Evolutionary conservation across 2,329 filamentous ascomycete genomes (phyloP).

Genomic region (Pseudogymnoascus sp.): DNA sequence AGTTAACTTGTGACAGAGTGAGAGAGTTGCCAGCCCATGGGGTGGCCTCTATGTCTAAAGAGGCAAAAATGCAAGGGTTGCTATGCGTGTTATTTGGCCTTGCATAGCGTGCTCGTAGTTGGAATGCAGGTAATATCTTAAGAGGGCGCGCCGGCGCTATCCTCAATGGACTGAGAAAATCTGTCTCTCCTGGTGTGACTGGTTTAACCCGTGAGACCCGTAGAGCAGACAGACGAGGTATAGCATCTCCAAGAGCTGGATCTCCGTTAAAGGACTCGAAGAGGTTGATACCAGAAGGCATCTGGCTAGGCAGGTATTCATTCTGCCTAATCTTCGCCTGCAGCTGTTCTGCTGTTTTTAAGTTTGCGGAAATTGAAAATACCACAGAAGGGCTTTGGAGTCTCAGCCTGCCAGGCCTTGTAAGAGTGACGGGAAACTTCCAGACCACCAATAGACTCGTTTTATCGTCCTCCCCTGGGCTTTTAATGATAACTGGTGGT

Average conservation of each 20-base stretch:
- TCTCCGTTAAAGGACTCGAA: conserved; percentile 65
- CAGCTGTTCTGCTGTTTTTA: conserved; percentile 44
- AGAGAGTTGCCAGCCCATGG: conserved; percentile 60
- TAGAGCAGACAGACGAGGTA: conserved; percentile 63
- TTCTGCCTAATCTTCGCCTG: conserved; percentile 37
- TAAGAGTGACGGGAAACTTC: conserved; percentile 51
- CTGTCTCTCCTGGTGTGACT: conserved; percentile 49
- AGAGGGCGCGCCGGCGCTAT: conserved; percentile 55
- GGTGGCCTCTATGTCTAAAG: conserved; percentile 67
- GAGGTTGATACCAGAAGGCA: conserved; percentile 66
- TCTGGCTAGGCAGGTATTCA: conserved; percentile 61
- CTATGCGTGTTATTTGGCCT: conserved; percentile 49
- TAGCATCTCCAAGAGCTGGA: conserved; percentile 47
- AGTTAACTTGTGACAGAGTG: conserved; percentile 49
- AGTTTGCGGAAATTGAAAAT: conserved; percentile 53
- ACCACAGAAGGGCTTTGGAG: conserved; percentile 59
- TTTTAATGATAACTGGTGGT: conserved; percentile 39
- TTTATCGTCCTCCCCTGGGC: conserved; percentile 32
- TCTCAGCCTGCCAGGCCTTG: conserved; percentile 49
- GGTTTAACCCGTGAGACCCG: conserved; percentile 69
- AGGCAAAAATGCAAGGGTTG: conserved; percentile 55
- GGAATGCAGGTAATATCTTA: conserved; percentile 59
- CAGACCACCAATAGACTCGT: conserved; percentile 48
- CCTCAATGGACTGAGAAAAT: conserved; percentile 54
- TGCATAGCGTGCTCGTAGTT: conserved; percentile 66